These are phyloP conservation scores for Claviceps cyperi DNA, from an alignment of 2,329 filamentous ascomycete species.

Conservation along the genomic window DNA sequence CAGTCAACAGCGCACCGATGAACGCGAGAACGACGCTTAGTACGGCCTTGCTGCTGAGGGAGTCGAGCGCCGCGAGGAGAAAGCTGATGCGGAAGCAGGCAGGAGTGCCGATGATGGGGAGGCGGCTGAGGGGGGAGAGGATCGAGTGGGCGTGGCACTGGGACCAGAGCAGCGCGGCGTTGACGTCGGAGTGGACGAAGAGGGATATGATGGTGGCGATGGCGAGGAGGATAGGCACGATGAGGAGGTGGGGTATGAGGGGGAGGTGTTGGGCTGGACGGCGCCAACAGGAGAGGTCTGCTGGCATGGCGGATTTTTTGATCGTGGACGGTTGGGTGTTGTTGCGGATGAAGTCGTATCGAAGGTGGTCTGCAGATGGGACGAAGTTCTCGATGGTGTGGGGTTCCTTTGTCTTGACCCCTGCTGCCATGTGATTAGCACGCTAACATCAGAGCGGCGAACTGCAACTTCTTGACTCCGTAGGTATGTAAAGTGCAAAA, in stretches of 20 bases:
- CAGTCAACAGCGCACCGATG: constrained; percentile 31
- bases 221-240: constrained; percentile 33
- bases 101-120: constrained; percentile 31
- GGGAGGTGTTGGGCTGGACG: constrained; percentile 37
- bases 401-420: no score
- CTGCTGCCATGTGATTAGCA: no score
- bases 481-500: no score
- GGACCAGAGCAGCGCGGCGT: constrained; percentile 36
- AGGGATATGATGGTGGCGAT: constrained; percentile 26
- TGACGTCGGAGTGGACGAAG: constrained; percentile 33
- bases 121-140: constrained; percentile 27
- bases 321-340: not conserved
- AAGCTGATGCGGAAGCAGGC: constrained; percentile 37
- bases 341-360: not conserved
- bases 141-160: constrained; percentile 36
- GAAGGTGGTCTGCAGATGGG: no score
- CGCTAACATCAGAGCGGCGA: no score
- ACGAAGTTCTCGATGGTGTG: no score
- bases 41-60: constrained; percentile 24
- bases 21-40: constrained; percentile 30
- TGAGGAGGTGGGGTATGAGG: constrained; percentile 37
- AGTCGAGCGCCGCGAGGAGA: constrained; percentile 29
- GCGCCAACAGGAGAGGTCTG: constrained; percentile 11
- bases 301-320: not conserved
- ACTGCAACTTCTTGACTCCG: no score